Evolutionary conservation across 192 early-diverging fungal species (phyloP).

Genomic region (Jimgerdemannia flammicorona): DNA sequence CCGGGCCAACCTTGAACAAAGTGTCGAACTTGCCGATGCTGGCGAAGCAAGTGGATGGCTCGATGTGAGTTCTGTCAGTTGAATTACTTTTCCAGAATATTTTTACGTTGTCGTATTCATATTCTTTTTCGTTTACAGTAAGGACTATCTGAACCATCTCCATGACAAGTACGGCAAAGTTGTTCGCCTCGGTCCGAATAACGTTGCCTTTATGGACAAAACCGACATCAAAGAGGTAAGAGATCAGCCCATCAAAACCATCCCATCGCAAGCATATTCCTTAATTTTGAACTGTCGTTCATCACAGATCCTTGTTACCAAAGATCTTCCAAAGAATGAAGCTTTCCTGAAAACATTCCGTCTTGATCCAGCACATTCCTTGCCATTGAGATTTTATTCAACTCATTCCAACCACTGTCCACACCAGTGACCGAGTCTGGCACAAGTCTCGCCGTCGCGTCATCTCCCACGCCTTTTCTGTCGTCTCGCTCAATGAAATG

Average conservation of each 20-base stretch:
- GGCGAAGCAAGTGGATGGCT: background rate
- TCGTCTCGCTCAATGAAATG: background rate
- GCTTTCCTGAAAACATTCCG: constrained; percentile 25
- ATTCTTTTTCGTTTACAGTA: background rate
- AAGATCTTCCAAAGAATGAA: constrained; percentile 20
- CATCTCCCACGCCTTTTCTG: background rate
- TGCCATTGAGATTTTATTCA: constrained; percentile 22
- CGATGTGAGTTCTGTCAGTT: background rate
- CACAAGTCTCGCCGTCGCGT: background rate
- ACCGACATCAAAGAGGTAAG: constrained; percentile 26
- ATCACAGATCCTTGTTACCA: constrained; percentile 4
- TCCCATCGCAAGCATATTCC: background rate
- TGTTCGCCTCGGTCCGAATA: constrained; percentile 14
- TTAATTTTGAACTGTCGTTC: background rate
- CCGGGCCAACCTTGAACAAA: background rate
- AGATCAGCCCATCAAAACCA: background rate
- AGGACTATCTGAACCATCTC: background rate
- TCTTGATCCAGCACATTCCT: constrained; percentile 28
- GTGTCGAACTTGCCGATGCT: background rate
- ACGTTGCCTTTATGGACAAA: constrained; percentile 22
- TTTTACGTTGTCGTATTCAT: background rate
- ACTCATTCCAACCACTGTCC: constrained; percentile 33
- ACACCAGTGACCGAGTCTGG: background rate
- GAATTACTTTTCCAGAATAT: background rate
- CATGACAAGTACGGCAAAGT: constrained; percentile 28